Conservation (phyloP, 2,329 filamentous ascomycete genomes). For the Botrytis fabae region DNA sequence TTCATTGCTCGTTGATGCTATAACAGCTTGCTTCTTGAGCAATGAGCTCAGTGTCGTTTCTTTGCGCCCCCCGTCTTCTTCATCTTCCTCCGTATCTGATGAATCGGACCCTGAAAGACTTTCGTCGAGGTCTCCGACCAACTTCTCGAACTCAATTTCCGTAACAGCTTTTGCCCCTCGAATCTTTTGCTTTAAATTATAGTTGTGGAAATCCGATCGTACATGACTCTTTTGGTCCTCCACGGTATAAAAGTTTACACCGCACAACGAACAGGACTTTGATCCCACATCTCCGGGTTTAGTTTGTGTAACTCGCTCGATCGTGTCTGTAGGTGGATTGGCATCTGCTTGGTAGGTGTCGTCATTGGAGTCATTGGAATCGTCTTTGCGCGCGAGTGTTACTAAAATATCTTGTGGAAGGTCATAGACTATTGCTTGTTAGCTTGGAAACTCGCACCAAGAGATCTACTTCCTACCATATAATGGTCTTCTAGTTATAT, state of each 20-base stretch:
- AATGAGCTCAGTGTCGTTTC: slow-evolving; percentile 74
- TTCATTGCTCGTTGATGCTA: slow-evolving; percentile 51
- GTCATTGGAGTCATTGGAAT: slow-evolving; percentile 30
- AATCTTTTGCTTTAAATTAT: slow-evolving; percentile 91
- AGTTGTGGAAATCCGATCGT: slow-evolving; percentile 87
- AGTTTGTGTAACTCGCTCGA: slow-evolving; percentile 42
- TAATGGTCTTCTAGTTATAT: slow-evolving; percentile 43
- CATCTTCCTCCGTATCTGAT: slow-evolving; percentile 68
- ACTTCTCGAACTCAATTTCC: slow-evolving; percentile 81
- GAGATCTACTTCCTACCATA: slow-evolving; percentile 39
- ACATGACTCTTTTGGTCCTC: slow-evolving; percentile 83
- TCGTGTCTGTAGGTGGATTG: slow-evolving; percentile 31
- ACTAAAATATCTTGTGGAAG: slow-evolving; percentile 42
- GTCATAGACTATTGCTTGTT: slow-evolving; percentile 38
- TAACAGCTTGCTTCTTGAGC: slow-evolving; percentile 78
- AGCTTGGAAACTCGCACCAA: slow-evolving; percentile 7
- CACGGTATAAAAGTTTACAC: slow-evolving; percentile 67
- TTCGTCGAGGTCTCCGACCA: slow-evolving; percentile 85
- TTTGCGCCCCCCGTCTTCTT: slow-evolving; percentile 53
- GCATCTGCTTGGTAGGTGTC: slow-evolving; percentile 34
- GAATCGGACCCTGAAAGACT: slow-evolving; percentile 84
- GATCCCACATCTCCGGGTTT: slow-evolving; percentile 53
- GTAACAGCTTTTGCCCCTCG: slow-evolving; percentile 70
- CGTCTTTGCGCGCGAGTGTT: slow-evolving; percentile 41
- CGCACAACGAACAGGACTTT: slow-evolving; percentile 80